Evolutionary conservation across 73 alveolate genomes (phyloP).

Genomic region (Symbiodinium natans): DNA sequence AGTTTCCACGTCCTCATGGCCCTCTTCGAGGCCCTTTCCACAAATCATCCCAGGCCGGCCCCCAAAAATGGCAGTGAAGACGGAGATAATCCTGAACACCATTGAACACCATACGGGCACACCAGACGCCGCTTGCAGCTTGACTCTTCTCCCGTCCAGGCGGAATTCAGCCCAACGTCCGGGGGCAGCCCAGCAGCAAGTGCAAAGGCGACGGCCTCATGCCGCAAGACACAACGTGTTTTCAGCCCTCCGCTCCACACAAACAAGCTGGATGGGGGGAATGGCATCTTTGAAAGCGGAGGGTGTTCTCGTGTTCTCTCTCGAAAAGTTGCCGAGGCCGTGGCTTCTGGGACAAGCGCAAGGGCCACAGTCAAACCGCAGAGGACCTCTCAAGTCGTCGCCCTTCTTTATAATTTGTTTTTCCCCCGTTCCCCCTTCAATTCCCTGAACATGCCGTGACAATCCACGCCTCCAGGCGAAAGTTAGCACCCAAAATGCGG

Average conservation of each 20-base stretch:
- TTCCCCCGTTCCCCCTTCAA: neutral
- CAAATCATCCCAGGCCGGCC: slow-evolving; percentile 75
- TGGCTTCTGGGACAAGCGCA: slow-evolving; percentile 71
- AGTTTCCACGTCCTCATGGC: too few species aligned
- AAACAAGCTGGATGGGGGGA: too few species aligned
- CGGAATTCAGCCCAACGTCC: slow-evolving; percentile 70
- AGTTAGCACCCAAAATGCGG: neutral
- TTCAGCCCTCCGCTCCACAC: neutral
- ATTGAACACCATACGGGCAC: too few species aligned
- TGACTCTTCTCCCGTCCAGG: slow-evolving; percentile 1
- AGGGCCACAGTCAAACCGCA: slow-evolving; percentile 75
- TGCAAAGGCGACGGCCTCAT: slow-evolving; percentile 42
- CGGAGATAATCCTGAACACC: neutral
- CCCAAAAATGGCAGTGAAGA: slow-evolving; percentile 53
- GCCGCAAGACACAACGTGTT: neutral
- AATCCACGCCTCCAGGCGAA: neutral
- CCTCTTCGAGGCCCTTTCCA: neutral
- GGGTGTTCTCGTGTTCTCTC: neutral
- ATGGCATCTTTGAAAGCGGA: neutral
- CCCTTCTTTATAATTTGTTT: neutral
- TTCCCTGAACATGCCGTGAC: too few species aligned
- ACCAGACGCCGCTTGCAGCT: neutral
- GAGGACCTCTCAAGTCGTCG: neutral
- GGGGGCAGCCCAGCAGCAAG: slow-evolving; percentile 82
- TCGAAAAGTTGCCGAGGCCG: neutral